Conservation (phyloP, 208 protist genomes). For the Acanthamoeba triangularis region DNA sequence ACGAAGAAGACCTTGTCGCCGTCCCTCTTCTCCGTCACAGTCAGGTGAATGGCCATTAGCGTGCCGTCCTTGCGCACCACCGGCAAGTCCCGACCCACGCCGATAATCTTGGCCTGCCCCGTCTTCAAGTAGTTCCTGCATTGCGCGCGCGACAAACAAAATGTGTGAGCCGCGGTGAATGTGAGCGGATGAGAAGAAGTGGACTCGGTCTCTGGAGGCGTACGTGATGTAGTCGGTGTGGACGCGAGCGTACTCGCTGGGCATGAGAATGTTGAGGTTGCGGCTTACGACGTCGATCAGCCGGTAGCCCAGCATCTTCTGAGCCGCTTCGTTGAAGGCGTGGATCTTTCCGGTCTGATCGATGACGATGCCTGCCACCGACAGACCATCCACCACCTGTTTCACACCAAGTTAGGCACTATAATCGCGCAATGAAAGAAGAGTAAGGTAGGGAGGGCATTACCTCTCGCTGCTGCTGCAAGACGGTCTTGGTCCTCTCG, state of each 20-base stretch:
- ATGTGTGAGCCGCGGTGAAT: neutral
- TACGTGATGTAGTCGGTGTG: slow-evolving; percentile 48
- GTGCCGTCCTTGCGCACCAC: slow-evolving; percentile 41
- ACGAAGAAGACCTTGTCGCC: slow-evolving; percentile 10
- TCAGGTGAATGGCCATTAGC: neutral
- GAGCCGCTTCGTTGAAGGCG: slow-evolving; percentile 29
- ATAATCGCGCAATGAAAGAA: neutral
- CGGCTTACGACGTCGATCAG: slow-evolving; percentile 53
- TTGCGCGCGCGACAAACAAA: too few relatives aligned
- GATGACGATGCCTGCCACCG: slow-evolving; percentile 16
- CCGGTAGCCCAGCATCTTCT: neutral
- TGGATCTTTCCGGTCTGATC: slow-evolving; percentile 60
- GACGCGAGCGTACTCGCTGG: neutral
- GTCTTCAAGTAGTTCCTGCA: slow-evolving; percentile 61
- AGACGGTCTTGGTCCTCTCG: slow-evolving; percentile 14
- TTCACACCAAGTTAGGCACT: too few relatives aligned
- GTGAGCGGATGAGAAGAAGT: neutral
- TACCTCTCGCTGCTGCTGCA: slow-evolving; percentile 50
- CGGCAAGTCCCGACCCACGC: neutral
- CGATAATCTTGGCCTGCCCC: slow-evolving; percentile 49
- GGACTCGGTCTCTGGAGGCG: neutral
- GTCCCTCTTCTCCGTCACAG: slow-evolving; percentile 21
- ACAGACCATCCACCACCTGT: neutral
- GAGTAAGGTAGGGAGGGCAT: neutral
- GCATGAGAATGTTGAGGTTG: slow-evolving; percentile 66